These are phyloP conservation scores for Colletotrichum ledebouriae DNA, from an alignment of 2,329 filamentous ascomycete genomes.

Conservation along the genomic window DNA sequence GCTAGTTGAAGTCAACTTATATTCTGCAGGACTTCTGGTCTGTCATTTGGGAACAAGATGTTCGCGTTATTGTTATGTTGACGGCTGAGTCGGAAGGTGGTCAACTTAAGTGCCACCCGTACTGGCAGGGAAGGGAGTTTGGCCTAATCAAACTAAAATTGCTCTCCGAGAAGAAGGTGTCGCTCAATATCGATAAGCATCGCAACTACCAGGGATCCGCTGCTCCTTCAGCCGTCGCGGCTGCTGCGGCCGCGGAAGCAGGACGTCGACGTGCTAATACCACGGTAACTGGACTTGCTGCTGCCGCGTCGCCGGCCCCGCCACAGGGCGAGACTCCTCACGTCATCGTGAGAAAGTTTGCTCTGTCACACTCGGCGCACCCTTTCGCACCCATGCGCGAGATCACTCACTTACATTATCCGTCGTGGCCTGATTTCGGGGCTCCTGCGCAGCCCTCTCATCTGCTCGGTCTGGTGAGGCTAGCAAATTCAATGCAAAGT, in stretches of 20 bases:
- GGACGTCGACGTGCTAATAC: conserved; percentile 50
- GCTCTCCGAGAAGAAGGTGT: conserved; percentile 86
- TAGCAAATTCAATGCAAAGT: conserved; percentile 81
- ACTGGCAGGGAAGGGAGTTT: conserved; percentile 87
- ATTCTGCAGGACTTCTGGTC: conserved; percentile 90
- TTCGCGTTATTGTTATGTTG: conserved; percentile 94
- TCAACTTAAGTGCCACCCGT: conserved; percentile 94
- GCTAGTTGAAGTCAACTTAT: background rate
- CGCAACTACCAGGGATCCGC: conserved; percentile 48
- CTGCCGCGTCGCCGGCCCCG: conserved; percentile 45
- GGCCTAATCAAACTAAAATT: conserved; percentile 81
- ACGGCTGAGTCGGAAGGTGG: conserved; percentile 95
- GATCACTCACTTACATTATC: conserved; percentile 94
- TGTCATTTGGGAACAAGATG: conserved; percentile 95
- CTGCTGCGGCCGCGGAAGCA: conserved; percentile 26
- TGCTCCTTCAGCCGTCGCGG: conserved; percentile 36
- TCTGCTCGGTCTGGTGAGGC: conserved; percentile 88
- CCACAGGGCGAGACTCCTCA: conserved; percentile 72
- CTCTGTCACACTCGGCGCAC: conserved; percentile 79
- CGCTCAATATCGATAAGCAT: conserved; percentile 76
- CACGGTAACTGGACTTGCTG: conserved; percentile 48
- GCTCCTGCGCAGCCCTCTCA: conserved; percentile 90
- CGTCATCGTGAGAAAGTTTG: conserved; percentile 89
- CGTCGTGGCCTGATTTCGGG: conserved; percentile 97
- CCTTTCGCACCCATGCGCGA: conserved; percentile 91